Conservation (phyloP, 306 rosid genomes). For the Cucumis cinereus region DNA sequence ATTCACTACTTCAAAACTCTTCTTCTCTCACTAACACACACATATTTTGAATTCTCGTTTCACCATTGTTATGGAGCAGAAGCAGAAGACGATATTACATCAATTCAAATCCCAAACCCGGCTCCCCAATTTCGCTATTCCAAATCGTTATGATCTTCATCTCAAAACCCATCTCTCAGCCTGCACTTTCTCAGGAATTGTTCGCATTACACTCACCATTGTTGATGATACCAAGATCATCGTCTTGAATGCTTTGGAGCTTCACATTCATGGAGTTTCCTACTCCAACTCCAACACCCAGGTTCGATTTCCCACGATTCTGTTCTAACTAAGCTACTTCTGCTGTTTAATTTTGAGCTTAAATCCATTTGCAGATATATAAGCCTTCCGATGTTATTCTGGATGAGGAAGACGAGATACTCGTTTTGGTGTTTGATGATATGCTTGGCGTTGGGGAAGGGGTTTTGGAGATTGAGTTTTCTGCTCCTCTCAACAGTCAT, state of each 20-base stretch:
- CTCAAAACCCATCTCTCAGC: slow-evolving; percentile 38
- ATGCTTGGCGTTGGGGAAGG: slow-evolving; percentile 40
- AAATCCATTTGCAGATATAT: slow-evolving; percentile 13
- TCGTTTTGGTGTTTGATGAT: slow-evolving; percentile 42
- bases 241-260: slow-evolving; percentile 44
- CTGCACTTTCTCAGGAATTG: slow-evolving; percentile 35
- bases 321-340: neutral
- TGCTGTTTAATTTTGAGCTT: neutral
- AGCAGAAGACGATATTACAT: slow-evolving; percentile 9
- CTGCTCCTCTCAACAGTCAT: slow-evolving; percentile 41
- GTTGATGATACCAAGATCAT: slow-evolving; percentile 25
- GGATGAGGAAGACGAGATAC: slow-evolving; percentile 37
- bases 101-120: slow-evolving; percentile 44
- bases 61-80: slow-evolving; percentile 22
- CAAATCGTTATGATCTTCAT: slow-evolving; percentile 37
- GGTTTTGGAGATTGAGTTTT: slow-evolving; percentile 37
- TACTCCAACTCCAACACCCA: slow-evolving; percentile 27
- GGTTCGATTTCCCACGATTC: slow-evolving; percentile 11
- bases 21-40: neutral
- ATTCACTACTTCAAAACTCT: neutral
- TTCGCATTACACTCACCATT: slow-evolving; percentile 20
- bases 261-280: slow-evolving; percentile 24
- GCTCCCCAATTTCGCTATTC: slow-evolving; percentile 41
- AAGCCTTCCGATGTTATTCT: slow-evolving; percentile 36
- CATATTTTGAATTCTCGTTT: neutral